Evolutionary conservation across 2,329 filamentous ascomycete genomes (phyloP).

Genomic region (Xylaria sp.): DNA sequence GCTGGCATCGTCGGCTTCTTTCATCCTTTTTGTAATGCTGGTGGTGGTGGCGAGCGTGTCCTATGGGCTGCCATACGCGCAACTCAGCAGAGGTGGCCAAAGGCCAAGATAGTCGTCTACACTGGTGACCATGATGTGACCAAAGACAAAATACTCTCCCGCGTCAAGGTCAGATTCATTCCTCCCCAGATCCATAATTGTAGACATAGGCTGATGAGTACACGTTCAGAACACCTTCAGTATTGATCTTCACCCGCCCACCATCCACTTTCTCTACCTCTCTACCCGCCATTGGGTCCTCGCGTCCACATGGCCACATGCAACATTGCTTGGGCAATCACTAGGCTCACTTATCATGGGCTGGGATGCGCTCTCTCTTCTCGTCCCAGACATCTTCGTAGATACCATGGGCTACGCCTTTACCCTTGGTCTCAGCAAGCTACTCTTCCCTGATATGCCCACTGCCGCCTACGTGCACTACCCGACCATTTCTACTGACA

Average conservation of each 20-base stretch:
- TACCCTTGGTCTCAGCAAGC: constrained; percentile 78
- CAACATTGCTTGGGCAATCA: constrained; percentile 94
- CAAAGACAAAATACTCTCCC: constrained; percentile 77
- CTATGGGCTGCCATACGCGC: constrained; percentile 94
- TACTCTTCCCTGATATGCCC: constrained; percentile 79
- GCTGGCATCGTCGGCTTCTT: constrained; percentile 92
- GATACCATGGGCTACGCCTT: constrained; percentile 99
- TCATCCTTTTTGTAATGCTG: constrained; percentile 97
- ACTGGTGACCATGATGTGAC: constrained; percentile 91
- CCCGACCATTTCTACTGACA: constrained; percentile 97
- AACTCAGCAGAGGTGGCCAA: constrained; percentile 87
- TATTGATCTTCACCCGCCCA: constrained; percentile 83
- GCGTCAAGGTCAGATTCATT: constrained; percentile 66
- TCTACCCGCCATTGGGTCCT: constrained; percentile 86
- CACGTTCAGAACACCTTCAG: constrained; percentile 79
- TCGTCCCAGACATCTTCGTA: constrained; percentile 92
- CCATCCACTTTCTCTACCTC: constrained; percentile 87
- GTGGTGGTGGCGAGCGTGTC: constrained; percentile 92
- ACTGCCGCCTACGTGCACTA: constrained; percentile 97
- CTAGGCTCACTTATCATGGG: constrained; percentile 85
- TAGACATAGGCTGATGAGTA: constrained; percentile 10
- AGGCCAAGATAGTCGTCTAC: constrained; percentile 89
- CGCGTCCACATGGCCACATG: constrained; percentile 84
- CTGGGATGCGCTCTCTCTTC: constrained; percentile 89
- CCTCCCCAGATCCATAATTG: neutral